These are phyloP conservation scores for Fraxinus pennsylvanica DNA, from an alignment of 257 asterid genomes.

Conservation along the genomic window DNA sequence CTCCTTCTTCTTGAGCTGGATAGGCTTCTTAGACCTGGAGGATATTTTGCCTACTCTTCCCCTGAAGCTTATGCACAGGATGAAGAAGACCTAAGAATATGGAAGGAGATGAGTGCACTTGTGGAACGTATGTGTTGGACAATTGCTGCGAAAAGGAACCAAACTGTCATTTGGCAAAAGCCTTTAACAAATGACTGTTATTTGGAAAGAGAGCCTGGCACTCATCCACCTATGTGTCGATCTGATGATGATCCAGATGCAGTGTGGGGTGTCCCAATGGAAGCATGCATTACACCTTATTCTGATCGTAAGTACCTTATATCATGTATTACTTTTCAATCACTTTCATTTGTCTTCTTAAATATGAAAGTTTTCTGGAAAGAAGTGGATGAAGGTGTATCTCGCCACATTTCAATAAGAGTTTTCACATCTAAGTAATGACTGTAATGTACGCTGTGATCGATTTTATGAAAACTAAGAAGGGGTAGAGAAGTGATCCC, in stretches of 20 bases:
- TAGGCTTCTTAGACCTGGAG: constrained; percentile 89
- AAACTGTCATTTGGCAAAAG: constrained; percentile 92
- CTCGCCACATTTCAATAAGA: neutral
- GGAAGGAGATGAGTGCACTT: constrained; percentile 85
- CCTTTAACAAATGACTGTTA: constrained; percentile 82
- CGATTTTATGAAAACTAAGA: neutral
- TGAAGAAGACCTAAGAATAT: constrained; percentile 84
- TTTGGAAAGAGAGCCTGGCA: constrained; percentile 69
- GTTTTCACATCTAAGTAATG: neutral
- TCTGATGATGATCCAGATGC: constrained; percentile 94
- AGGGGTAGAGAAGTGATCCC: neutral
- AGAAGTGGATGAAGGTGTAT: neutral
- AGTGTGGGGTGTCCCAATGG: constrained; percentile 79
- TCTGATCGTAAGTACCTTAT: constrained; percentile 77
- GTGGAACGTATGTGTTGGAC: constrained; percentile 95
- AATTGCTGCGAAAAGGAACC: constrained; percentile 75
- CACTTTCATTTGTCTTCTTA: neutral
- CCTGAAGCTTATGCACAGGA: constrained; percentile 98
- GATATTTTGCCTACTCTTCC: constrained; percentile 92
- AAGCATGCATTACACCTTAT: constrained; percentile 86
- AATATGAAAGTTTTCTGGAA: neutral
- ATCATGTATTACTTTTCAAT: neutral
- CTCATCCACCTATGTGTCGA: constrained; percentile 87
- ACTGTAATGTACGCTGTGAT: neutral
- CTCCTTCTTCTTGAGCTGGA: constrained; percentile 92